Conservation (phyloP, 2,329 filamentous ascomycete genomes). For the Macrophomina phaseolina region DNA sequence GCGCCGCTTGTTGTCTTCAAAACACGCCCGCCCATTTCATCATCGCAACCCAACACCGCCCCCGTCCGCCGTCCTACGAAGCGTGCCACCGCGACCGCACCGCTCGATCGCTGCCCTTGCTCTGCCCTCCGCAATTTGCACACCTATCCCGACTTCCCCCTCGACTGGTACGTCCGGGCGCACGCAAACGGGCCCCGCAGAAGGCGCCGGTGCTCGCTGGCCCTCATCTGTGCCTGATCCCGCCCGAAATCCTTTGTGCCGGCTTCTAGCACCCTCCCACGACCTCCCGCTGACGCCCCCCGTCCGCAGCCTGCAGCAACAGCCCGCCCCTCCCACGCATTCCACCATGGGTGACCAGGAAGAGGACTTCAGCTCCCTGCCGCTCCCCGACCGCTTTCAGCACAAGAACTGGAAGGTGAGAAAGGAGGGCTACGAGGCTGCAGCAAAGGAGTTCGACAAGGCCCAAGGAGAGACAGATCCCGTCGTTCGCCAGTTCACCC, state of each 20-base stretch:
- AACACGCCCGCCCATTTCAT: conserved; percentile 23
- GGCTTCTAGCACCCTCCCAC: background rate
- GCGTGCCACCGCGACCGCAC: background rate
- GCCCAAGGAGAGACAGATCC: conserved; percentile 86
- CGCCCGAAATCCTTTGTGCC: background rate
- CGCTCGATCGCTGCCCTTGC: background rate
- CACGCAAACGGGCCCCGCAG: conserved; percentile 5
- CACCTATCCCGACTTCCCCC: background rate
- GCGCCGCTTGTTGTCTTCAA: conserved; percentile 27
- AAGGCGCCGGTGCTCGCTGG: background rate
- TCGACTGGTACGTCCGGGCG: conserved; percentile 20
- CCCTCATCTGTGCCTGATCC: background rate
- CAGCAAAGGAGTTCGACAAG: conserved; percentile 81
- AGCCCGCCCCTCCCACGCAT: conserved; percentile 5
- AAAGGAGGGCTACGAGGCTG: conserved; percentile 93
- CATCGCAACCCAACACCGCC: conserved; percentile 10
- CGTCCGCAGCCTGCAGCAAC: conserved; percentile 17
- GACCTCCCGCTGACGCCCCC: background rate
- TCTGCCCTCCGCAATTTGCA: background rate
- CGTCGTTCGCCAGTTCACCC: conserved; percentile 83
- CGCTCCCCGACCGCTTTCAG: conserved; percentile 77
- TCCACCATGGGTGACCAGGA: conserved; percentile 76
- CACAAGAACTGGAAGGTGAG: conserved; percentile 98
- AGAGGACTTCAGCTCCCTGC: conserved; percentile 81
- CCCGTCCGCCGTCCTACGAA: background rate